Percentiles rank a stretch among this genome's conserved stretches.
Evolutionary conservation across 495 filamentous ascomycete genomes (phyloP).

Genomic region (Aspergillus avenaceus): DNA sequence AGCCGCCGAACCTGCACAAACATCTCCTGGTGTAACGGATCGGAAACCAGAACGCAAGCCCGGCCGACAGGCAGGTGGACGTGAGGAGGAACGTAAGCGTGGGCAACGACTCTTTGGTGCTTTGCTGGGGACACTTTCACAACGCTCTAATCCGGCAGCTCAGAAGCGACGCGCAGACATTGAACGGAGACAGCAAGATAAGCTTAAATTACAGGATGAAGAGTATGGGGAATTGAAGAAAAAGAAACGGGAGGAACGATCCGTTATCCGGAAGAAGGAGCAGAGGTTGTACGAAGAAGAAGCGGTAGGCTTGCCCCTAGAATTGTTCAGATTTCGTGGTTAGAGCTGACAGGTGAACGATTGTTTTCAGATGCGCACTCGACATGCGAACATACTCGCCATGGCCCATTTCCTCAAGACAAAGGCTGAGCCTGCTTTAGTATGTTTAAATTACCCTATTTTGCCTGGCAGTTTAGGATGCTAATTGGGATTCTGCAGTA

Average conservation of each 20-base stretch:
- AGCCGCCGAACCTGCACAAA: conserved; percentile 5
- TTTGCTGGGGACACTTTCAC: conserved; percentile 80
- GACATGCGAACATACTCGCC: conserved; percentile 67
- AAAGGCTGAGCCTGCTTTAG: conserved; percentile 68
- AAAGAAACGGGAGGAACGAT: conserved; percentile 58
- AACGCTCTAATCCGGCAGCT: conserved; percentile 62
- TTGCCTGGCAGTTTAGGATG: neutral
- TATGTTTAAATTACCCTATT: conserved; percentile 38
- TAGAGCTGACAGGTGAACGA: neutral
- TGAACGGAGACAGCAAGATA: conserved; percentile 83
- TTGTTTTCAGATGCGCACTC: conserved; percentile 65
- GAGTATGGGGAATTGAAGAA: conserved; percentile 66
- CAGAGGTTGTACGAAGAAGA: conserved; percentile 75
- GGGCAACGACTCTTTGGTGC: conserved; percentile 88
- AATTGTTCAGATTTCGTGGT: neutral
- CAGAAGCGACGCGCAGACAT: conserved; percentile 82
- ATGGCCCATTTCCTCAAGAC: conserved; percentile 76
- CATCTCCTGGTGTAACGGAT: conserved; percentile 14
- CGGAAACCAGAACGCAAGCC: conserved; percentile 41
- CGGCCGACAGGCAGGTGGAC: conserved; percentile 35
- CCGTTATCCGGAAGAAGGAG: conserved; percentile 56
- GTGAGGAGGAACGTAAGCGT: conserved; percentile 76
- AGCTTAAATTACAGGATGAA: conserved; percentile 68
- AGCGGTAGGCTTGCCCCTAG: conserved; percentile 52
- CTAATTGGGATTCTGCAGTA: conserved; percentile 49